phyloP scores from a whole-genome alignment of 2,329 filamentous ascomycete species.

The Madurella fahalii region DNA sequence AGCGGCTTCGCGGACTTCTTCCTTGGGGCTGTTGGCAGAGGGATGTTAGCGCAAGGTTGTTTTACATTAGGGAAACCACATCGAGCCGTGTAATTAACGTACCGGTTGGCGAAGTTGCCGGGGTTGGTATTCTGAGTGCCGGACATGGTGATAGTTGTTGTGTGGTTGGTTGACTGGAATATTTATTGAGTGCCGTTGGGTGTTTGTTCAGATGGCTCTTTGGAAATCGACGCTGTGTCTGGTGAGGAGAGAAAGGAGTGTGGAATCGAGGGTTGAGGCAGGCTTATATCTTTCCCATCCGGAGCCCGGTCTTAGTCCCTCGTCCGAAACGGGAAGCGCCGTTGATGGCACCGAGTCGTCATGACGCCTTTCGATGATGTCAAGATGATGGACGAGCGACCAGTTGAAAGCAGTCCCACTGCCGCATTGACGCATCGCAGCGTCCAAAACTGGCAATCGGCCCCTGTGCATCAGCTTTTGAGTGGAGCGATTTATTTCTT shows the following conservation, averaged over 20 bases:
- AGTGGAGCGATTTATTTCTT: too few species aligned
- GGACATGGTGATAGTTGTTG: conserved; percentile 18
- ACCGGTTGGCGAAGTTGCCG: conserved; percentile 39
- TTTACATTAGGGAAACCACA: not conserved
- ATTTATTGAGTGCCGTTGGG: not conserved
- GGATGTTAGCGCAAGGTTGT: not conserved
- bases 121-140: conserved; percentile 31
- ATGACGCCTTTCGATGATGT: not conserved
- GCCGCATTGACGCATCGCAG: not conserved
- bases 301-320: not conserved
- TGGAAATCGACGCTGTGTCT: not conserved
- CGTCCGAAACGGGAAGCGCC: not conserved
- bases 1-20: conserved; percentile 42
- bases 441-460: not conserved
- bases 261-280: not conserved
- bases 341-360: not conserved
- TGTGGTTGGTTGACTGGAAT: not conserved
- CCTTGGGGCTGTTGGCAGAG: conserved; percentile 32
- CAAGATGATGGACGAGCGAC: not conserved
- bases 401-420: not conserved
- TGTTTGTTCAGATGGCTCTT: not conserved
- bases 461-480: not conserved
- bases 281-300: not conserved
- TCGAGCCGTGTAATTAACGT: not conserved
- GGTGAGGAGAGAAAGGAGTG: not conserved